A percentile compares a stretch with the other conserved stretches of the same genome.
These are phyloP conservation scores for Rhynchosporium secalis DNA, from an alignment of 2,329 filamentous ascomycete species.

Conservation along the genomic window DNA sequence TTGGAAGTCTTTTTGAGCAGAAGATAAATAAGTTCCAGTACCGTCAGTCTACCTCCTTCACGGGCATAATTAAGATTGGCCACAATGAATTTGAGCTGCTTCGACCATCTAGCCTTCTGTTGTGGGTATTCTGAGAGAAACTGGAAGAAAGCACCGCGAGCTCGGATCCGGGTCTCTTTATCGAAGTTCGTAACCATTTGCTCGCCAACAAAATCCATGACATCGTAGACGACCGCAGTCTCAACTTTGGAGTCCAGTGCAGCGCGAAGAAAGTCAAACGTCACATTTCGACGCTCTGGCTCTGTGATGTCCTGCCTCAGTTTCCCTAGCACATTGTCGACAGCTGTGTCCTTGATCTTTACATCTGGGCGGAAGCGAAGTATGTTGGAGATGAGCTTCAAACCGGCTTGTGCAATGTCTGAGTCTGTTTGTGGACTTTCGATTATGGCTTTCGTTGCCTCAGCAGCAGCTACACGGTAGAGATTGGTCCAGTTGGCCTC, in stretches of 20 bases:
- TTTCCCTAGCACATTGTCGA: slow-evolving; percentile 79
- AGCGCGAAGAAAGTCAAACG: slow-evolving; percentile 89
- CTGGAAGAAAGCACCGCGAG: slow-evolving; percentile 86
- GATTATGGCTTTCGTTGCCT: slow-evolving; percentile 80
- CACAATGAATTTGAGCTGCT: slow-evolving; percentile 85
- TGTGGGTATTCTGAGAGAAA: slow-evolving; percentile 95
- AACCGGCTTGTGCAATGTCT: slow-evolving; percentile 80
- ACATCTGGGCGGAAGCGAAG: slow-evolving; percentile 78
- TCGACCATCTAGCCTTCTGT: slow-evolving; percentile 82
- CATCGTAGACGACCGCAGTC: slow-evolving; percentile 86
- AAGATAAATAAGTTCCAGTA: slow-evolving; percentile 87
- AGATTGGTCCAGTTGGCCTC: slow-evolving; percentile 61
- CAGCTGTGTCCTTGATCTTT: slow-evolving; percentile 73
- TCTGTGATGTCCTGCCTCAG: slow-evolving; percentile 89
- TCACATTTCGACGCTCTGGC: slow-evolving; percentile 86
- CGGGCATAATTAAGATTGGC: slow-evolving; percentile 90
- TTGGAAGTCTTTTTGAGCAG: slow-evolving; percentile 67
- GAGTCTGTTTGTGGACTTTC: slow-evolving; percentile 75
- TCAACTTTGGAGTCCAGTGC: slow-evolving; percentile 83
- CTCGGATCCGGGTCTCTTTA: slow-evolving; percentile 80
- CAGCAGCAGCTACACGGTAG: slow-evolving; percentile 77
- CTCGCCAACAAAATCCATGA: slow-evolving; percentile 81
- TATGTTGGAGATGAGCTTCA: slow-evolving; percentile 85
- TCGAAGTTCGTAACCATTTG: slow-evolving; percentile 98
- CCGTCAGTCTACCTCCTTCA: slow-evolving; percentile 83